These are phyloP conservation scores for Wallacemonas collosoma DNA, from an alignment of 208 protist species.

Conservation along the genomic window DNA sequence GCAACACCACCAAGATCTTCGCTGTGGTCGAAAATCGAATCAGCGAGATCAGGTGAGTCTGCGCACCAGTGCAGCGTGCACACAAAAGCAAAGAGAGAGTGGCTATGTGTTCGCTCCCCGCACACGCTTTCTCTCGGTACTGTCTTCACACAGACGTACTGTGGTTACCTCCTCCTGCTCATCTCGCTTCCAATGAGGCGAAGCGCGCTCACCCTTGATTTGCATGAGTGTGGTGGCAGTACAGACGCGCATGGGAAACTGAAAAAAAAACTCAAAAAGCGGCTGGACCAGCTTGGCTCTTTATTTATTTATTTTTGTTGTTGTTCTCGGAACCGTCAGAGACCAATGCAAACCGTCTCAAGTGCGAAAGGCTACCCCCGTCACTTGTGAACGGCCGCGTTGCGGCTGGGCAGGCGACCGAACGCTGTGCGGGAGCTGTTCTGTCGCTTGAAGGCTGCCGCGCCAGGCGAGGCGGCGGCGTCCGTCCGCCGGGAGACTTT, in stretches of 20 bases:
- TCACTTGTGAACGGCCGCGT: constrained; percentile 8
- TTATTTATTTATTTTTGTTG: neutral
- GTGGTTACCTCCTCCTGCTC: too few relatives aligned
- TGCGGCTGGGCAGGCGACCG: constrained; percentile 9
- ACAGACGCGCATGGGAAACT: too few relatives aligned
- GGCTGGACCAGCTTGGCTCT: too few relatives aligned
- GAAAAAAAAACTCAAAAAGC: too few relatives aligned
- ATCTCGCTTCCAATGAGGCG: too few relatives aligned
- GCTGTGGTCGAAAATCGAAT: neutral
- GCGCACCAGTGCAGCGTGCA: neutral
- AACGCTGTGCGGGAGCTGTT: constrained; percentile 15
- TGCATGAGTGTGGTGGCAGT: neutral
- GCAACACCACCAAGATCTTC: too few relatives aligned
- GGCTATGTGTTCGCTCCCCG: too few relatives aligned
- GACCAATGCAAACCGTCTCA: too few relatives aligned
- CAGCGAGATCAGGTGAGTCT: neutral
- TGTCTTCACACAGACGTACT: too few relatives aligned
- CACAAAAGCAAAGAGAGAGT: constrained; percentile 17
- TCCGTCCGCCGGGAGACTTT: neutral
- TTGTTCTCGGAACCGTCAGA: neutral
- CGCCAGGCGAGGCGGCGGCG: constrained; percentile 5
- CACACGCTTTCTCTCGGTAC: neutral
- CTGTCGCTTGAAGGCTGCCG: constrained; percentile 10
- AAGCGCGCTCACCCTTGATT: neutral
- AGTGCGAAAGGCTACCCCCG: too few relatives aligned